These are phyloP conservation scores for Aspergillus aculeatinus DNA, from an alignment of 2,329 filamentous ascomycete species.

Conservation along the genomic window DNA sequence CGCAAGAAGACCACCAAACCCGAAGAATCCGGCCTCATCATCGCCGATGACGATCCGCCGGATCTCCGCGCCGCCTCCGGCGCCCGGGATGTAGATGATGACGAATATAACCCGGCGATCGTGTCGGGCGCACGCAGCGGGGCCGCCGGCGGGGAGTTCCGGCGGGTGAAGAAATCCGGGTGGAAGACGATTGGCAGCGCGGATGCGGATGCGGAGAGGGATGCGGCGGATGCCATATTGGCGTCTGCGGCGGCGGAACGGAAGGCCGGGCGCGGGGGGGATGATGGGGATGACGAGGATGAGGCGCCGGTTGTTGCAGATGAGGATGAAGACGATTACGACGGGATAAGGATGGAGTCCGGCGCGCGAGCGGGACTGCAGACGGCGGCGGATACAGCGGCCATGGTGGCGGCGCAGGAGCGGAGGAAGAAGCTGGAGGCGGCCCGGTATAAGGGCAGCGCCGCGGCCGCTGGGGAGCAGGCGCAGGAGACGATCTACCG, in stretches of 20 bases:
- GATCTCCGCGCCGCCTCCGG: slow-evolving; percentile 29
- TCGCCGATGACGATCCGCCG: slow-evolving; percentile 44
- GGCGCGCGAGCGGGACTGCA: slow-evolving; percentile 87
- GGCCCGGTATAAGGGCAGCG: slow-evolving; percentile 41
- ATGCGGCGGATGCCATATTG: slow-evolving; percentile 29
- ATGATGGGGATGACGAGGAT: slow-evolving; percentile 51
- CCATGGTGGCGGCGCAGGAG: slow-evolving; percentile 66
- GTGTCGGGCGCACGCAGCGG: slow-evolving; percentile 18
- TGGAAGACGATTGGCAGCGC: slow-evolving; percentile 72
- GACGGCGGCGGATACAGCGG: slow-evolving; percentile 73
- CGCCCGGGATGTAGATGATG: slow-evolving; percentile 30
- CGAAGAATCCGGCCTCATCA: slow-evolving; percentile 43
- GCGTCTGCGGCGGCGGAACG: slow-evolving; percentile 77
- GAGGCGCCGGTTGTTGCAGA: slow-evolving; percentile 42
- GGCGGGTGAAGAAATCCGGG: slow-evolving; percentile 71
- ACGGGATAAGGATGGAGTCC: slow-evolving; percentile 71
- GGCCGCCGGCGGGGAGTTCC: slow-evolving; percentile 49
- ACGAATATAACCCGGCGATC: slow-evolving; percentile 37
- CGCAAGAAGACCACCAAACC: slow-evolving; percentile 54
- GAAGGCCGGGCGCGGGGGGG: slow-evolving; percentile 57
- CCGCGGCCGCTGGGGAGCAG: slow-evolving; percentile 40
- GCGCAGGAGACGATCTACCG: slow-evolving; percentile 87
- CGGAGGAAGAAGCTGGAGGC: slow-evolving; percentile 48
- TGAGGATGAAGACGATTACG: slow-evolving; percentile 36
- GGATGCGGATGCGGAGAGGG: slow-evolving; percentile 14